Percentiles rank a stretch among this genome's conserved stretches.
Conservation (phyloP, 177 flowering plant species). For the Vitis hybrid region DNA sequence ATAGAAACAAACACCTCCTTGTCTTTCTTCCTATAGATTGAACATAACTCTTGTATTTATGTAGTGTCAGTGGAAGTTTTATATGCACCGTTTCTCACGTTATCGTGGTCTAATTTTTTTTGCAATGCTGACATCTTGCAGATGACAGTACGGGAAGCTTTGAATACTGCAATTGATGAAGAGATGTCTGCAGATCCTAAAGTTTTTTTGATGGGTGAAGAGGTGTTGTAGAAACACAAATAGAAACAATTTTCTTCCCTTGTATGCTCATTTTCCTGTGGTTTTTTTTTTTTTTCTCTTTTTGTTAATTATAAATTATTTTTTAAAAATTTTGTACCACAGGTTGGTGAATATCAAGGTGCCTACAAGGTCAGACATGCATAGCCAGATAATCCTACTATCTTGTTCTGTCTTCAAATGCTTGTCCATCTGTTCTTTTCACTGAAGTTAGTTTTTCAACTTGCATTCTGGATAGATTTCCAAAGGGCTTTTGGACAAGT, state of each 20-base stretch:
- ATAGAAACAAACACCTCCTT: neutral
- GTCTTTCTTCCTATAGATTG: neutral
- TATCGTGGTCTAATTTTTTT: neutral
- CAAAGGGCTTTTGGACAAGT: constrained; percentile 54
- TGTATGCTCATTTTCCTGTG: no score
- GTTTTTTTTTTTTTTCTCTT: neutral
- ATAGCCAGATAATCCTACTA: no score
- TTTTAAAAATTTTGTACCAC: neutral
- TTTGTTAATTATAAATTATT: neutral
- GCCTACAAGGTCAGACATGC: constrained; percentile 51
- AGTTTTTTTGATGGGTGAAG: constrained; percentile 58
- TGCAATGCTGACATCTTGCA: constrained; percentile 10
- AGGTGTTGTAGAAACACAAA: constrained; percentile 20
- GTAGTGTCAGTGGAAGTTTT: no score
- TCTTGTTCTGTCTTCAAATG: neutral
- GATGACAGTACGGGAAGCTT: constrained; percentile 61
- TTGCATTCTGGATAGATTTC: constrained; percentile 27
- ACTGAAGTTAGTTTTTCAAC: no score
- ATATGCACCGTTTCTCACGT: no score
- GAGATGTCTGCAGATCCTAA: constrained; percentile 67
- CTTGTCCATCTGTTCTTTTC: no score
- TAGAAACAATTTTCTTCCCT: neutral
- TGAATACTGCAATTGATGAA: constrained; percentile 58
- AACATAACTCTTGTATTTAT: no score
- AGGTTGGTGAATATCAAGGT: constrained; percentile 68